Base-by-base conservation (phyloP, 2,329 filamentous ascomycete species). In the Didymella lethalis region DNA sequence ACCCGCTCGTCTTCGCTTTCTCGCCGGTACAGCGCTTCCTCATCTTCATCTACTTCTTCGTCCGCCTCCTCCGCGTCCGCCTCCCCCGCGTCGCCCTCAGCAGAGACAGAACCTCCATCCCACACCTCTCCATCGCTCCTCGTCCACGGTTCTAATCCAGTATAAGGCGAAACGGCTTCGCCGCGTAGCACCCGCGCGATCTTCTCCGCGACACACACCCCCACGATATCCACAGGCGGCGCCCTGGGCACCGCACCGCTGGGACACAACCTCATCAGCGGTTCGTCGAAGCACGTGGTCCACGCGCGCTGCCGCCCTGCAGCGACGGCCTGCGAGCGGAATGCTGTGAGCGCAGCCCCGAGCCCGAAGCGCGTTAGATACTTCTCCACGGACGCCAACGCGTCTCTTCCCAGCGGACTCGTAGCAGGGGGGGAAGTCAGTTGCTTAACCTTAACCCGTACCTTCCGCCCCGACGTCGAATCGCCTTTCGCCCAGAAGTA, bases 81-180 rank as follows among this genome's bases (percentile, higher is more conserved):
- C 29, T 8, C 29, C 11, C 3, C 29, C 29, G 8, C 12, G 3
- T 11, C 40, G 5, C 16, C 2, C 2, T 7, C 29, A n/a, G n/a
- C n/a, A n/a, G n/a, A n/a, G n/a, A n/a, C 4, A 68, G 54, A 23
- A 67, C 52, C 11, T 64, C 54, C 52, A 12, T 64, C 54, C 71
- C 71, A 75, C 10, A 64, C 64, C 1, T 26, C 51, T 72, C 72
- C 71, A 75, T 1, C 64, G 51, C 28, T 74, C 72, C 26, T 68
- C 32, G 2, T 23, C 20, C 20, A 23, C 2, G 2, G 20, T 23
- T 23, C 20, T 3, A 23, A 23, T 3, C 70, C 69, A 0, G 23
- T 46, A 10, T 72, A 63, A 0, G 65, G 60, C 11, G 46, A 14
- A 0, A 64, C 36, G 0, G 54, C 51, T 10, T 46, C 31, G 0